Conservation (phyloP, 1,139 yeast species). For the Suhomyces atakaporum region DNA sequence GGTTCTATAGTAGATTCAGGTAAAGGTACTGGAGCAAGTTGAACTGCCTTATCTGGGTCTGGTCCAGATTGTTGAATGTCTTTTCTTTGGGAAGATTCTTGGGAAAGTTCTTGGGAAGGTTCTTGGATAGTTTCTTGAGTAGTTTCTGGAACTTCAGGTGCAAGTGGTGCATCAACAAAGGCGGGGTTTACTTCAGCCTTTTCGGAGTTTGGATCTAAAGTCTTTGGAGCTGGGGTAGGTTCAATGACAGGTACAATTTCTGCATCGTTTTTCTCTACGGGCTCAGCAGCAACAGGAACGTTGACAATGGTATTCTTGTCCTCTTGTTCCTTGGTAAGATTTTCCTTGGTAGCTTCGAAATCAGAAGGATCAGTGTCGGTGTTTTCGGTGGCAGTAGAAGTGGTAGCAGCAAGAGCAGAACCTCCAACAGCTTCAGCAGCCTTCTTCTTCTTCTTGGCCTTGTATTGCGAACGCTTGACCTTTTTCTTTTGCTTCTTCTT, state of each 20-base stretch:
- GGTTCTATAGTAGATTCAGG: slow-evolving; percentile 1
- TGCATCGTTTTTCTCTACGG: slow-evolving; percentile 11
- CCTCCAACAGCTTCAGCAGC: slow-evolving; percentile 15
- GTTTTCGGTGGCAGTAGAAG: slow-evolving; percentile 13
- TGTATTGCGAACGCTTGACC: slow-evolving; percentile 49
- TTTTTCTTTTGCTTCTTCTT: slow-evolving; percentile 50
- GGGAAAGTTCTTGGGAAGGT: no score
- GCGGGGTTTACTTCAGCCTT: slow-evolving; percentile 1
- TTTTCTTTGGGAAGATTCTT: not conserved
- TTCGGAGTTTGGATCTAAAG: slow-evolving; percentile 32
- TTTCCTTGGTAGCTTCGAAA: slow-evolving; percentile 13
- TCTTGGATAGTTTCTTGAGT: no score
- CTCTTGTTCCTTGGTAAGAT: slow-evolving; percentile 7
- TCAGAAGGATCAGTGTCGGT: slow-evolving; percentile 12
- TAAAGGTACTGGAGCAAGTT: not conserved
- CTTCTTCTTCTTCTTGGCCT: slow-evolving; percentile 42
- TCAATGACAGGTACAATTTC: slow-evolving; percentile 16
- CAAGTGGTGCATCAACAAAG: slow-evolving; percentile 7
- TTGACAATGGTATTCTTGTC: slow-evolving; percentile 8
- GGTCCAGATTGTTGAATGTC: not conserved
- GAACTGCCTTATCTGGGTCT: slow-evolving; percentile 7
- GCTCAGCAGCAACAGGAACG: slow-evolving; percentile 11
- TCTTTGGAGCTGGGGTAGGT: slow-evolving; percentile 20
- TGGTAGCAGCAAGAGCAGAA: slow-evolving; percentile 16
- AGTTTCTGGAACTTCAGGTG: not conserved